Evolutionary conservation across 139 green algal species (phyloP).

Genomic region (Coelastrella sp.): DNA sequence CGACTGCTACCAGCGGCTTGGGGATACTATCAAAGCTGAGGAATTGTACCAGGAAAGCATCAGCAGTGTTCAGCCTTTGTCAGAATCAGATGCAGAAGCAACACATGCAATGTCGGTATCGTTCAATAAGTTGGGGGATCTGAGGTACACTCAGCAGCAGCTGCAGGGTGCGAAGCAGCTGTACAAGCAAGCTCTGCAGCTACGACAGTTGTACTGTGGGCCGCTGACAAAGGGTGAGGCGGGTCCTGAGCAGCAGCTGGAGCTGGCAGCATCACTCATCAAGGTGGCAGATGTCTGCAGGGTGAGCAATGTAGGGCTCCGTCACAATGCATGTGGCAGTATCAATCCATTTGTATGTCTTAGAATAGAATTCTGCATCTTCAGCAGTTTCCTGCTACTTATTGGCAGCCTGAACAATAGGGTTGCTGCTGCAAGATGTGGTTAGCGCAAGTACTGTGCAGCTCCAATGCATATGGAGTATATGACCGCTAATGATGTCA

Average conservation of each 20-base stretch:
- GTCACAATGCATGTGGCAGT: background rate
- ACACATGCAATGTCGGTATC: conserved; percentile 58
- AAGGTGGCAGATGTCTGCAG: conserved; percentile 60
- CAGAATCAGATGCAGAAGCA: conserved; percentile 41
- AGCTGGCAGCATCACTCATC: conserved; percentile 54
- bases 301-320: background rate
- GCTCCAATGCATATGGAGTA: too few relatives aligned
- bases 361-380: background rate
- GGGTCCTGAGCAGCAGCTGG: conserved; percentile 43
- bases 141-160: conserved; percentile 16
- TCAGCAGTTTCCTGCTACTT: too few relatives aligned
- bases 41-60: conserved; percentile 48
- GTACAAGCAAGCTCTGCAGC: conserved; percentile 51
- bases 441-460: too few relatives aligned
- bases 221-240: background rate
- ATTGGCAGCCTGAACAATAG: too few relatives aligned
- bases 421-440: background rate
- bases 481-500: too few relatives aligned
- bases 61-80: conserved; percentile 4
- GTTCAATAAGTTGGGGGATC: conserved; percentile 52
- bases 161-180: conserved; percentile 39
- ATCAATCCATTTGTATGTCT: background rate
- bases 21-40: conserved; percentile 37
- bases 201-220: conserved; percentile 43
- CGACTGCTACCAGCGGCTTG: conserved; percentile 48